Evolutionary conservation across 1,139 yeast genomes (phyloP).

Genomic region (Geotrichum candidum): DNA sequence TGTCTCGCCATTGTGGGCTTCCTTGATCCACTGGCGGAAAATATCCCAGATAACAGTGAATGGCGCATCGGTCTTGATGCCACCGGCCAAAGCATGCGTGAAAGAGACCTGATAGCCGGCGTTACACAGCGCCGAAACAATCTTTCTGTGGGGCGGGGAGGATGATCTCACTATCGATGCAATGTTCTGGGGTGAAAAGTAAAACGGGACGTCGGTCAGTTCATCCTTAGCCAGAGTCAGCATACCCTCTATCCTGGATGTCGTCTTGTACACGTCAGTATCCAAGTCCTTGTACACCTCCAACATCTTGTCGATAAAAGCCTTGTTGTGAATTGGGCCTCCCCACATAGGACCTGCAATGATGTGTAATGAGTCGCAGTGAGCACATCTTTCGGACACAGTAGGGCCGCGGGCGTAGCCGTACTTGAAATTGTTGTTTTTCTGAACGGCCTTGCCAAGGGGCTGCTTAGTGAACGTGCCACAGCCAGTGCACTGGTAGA

Average conservation of each 20-base stretch:
- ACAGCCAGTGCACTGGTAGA: constrained; percentile 86
- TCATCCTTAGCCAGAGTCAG: constrained; percentile 74
- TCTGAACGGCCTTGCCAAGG: constrained; percentile 47
- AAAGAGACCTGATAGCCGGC: constrained; percentile 75
- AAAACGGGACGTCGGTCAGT: constrained; percentile 59
- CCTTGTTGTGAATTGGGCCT: constrained; percentile 63
- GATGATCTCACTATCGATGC: constrained; percentile 71
- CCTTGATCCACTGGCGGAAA: constrained; percentile 58
- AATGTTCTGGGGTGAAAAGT: constrained; percentile 52
- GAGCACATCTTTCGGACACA: constrained; percentile 51
- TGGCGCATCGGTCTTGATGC: constrained; percentile 86
- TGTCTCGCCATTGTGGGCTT: constrained; percentile 37
- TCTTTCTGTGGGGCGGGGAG: constrained; percentile 70
- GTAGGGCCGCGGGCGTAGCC: constrained; percentile 55
- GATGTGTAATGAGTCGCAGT: constrained; percentile 65
- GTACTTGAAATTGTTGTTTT: constrained; percentile 42
- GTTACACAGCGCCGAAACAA: constrained; percentile 79
- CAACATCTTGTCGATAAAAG: constrained; percentile 59
- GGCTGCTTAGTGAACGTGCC: constrained; percentile 65
- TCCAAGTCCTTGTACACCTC: constrained; percentile 48
- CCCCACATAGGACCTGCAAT: constrained; percentile 97
- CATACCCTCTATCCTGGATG: constrained; percentile 87
- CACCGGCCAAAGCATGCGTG: constrained; percentile 83
- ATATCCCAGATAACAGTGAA: constrained; percentile 72
- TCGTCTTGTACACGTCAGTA: constrained; percentile 60